Base-by-base conservation (phyloP, 2,329 filamentous ascomycete genomes). In the Trichocomaceae sp. region DNA sequence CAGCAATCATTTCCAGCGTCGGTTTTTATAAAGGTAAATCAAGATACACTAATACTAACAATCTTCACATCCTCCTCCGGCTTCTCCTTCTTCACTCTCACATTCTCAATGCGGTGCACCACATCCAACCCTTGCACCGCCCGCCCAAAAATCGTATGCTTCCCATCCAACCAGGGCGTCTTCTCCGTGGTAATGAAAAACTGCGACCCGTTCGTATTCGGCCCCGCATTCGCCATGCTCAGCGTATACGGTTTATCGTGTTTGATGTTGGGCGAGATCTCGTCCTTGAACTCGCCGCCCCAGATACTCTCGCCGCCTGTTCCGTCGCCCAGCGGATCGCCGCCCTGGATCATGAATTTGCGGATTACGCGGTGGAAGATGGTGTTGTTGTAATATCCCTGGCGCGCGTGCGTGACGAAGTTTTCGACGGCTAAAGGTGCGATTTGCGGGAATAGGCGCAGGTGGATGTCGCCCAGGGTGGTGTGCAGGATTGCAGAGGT, bases 111-210 rank as follows among this genome's bases (percentile, higher is more conserved):
- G 76, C 86, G 89, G 71, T 97, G 90, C 58, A 99, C 85, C 19
- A 99, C 90, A 70, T 99, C 93, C 67, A 97, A 76, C 0, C 93
- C 93, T 67, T 91, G 87, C 37, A 92, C 86, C 0, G 90, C 91
- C 41, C 93, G 80, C 0, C 93, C 93, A 68, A 99, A 99, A 52
- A 99, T 88, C 0, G 92, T 97, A 70, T 99, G 93, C 71, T 96
- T 96, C 60, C 87, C 86, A 69, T 99, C 93, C 51, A 99, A 74
- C 93, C 93, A 99, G 5, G 90, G 86, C 77, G 93, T 90, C 75
- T 95, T 95, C 72, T 96, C 95, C 0, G 92, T 96, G 0, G 93
- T 99, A 62, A 99, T 96, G 66, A 99, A 99, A 70, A 99, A 99
- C 70, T 99, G 93, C 66, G 87, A 93, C 13, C 88, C 93, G 68